Percentiles rank a stretch among this genome's conserved stretches.
Conservation (phyloP, 129 eudicot genomes). For the Centaurea solstitialis region DNA sequence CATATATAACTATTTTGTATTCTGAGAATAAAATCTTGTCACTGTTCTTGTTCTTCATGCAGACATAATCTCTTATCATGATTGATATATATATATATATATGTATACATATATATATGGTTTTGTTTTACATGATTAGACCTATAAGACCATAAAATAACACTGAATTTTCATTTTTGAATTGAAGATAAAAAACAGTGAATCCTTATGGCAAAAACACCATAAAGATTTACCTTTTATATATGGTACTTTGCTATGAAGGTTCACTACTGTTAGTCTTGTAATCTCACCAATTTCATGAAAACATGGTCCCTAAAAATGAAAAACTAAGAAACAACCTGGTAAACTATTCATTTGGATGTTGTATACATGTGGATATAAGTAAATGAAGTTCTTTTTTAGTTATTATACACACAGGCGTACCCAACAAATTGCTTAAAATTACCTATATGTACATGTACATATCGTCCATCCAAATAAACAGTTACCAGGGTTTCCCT, state of each 20-base stretch:
- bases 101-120: too few relatives aligned
- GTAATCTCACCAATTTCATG: too few relatives aligned
- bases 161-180: too few relatives aligned
- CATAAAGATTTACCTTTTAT: too few relatives aligned
- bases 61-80: not conserved
- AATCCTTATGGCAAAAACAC: too few relatives aligned
- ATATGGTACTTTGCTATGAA: too few relatives aligned
- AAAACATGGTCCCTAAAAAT: not conserved
- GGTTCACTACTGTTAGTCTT: too few relatives aligned
- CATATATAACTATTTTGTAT: not conserved
- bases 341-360: not conserved
- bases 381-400: too few relatives aligned
- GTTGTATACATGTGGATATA: too few relatives aligned
- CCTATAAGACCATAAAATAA: not conserved
- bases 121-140: too few relatives aligned
- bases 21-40: not conserved
- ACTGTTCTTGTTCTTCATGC: conserved; percentile 12
- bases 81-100: too few relatives aligned
- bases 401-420: not conserved
- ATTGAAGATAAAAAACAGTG: too few relatives aligned
- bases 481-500: not conserved
- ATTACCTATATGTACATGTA: not conserved
- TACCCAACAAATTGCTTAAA: not conserved
- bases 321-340: not conserved
- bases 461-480: not conserved